phyloP scores from a whole-genome alignment of 768 basidiomycete genomes.

The Tylopilus rubrobrunneus region DNA sequence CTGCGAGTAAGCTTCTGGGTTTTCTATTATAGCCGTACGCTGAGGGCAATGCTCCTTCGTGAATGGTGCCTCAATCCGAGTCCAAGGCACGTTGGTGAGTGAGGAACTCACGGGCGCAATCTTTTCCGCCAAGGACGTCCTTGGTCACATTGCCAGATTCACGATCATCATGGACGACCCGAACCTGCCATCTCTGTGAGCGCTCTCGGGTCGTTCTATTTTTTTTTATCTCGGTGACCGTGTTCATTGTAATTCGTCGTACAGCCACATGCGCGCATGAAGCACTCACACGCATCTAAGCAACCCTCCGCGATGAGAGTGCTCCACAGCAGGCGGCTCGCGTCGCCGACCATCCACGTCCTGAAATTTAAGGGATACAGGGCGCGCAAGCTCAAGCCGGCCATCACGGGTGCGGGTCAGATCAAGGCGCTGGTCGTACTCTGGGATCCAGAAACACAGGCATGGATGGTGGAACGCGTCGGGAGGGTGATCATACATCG shows the following conservation, averaged over 20 bases:
- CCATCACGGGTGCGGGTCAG: constrained; percentile 11
- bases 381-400: constrained; percentile 1
- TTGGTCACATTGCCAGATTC: constrained; percentile 13
- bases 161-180: constrained; percentile 17
- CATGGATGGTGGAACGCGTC: constrained; percentile 14
- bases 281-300: constrained; percentile 2
- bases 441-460: constrained; percentile 8
- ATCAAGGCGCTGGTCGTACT: constrained; percentile 20
- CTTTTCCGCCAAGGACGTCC: constrained; percentile 10
- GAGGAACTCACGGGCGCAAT: constrained; percentile 14
- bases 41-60: neutral
- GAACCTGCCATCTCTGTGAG: neutral
- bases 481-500: neutral
- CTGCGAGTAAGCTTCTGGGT: constrained; percentile 8
- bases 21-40: neutral
- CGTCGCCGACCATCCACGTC: constrained; percentile 13
- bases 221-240: no score
- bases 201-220: neutral
- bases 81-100: neutral
- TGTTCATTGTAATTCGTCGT: neutral
- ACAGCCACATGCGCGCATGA: neutral
- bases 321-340: constrained; percentile 1
- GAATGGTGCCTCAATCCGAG: constrained; percentile 3
- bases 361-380: constrained; percentile 15
- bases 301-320: neutral